Evolutionary conservation across 371 early-diverging fungal species (phyloP).

Genomic region (Rhizomucor pusillus): DNA sequence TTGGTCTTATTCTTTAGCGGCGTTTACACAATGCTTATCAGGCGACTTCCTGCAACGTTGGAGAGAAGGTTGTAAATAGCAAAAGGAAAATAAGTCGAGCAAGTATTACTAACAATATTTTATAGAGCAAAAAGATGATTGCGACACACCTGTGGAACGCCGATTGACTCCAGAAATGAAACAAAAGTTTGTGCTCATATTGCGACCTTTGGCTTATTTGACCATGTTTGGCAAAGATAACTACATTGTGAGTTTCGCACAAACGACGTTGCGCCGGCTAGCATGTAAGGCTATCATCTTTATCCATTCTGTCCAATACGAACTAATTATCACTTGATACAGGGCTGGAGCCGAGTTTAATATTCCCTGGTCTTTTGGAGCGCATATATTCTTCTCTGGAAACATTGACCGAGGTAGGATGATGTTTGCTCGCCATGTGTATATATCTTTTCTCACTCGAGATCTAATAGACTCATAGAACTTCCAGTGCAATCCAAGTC

Average conservation of each 20-base stretch:
- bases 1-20: conserved; percentile 72
- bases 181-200: conserved; percentile 56
- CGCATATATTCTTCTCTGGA: conserved; percentile 86
- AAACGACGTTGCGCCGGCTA: conserved; percentile 69
- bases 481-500: conserved; percentile 73
- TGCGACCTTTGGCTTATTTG: conserved; percentile 55
- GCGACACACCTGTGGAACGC: conserved; percentile 56
- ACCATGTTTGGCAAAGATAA: conserved; percentile 86
- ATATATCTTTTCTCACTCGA: neutral
- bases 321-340: neutral
- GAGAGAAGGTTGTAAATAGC: conserved; percentile 38
- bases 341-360: conserved; percentile 72
- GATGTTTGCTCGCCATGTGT: conserved; percentile 1
- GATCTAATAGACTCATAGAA: conserved; percentile 73
- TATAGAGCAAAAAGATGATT: conserved; percentile 55
- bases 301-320: neutral
- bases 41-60: conserved; percentile 67
- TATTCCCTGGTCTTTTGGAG: conserved; percentile 83
- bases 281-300: conserved; percentile 41
- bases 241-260: conserved; percentile 60
- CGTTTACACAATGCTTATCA: conserved; percentile 61
- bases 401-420: conserved; percentile 67
- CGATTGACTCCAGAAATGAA: conserved; percentile 58
- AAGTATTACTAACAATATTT: neutral
- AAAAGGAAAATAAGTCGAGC: neutral